These are phyloP conservation scores for Candida yuanshanica DNA, from an alignment of 805 yeast species.

Conservation along the genomic window DNA sequence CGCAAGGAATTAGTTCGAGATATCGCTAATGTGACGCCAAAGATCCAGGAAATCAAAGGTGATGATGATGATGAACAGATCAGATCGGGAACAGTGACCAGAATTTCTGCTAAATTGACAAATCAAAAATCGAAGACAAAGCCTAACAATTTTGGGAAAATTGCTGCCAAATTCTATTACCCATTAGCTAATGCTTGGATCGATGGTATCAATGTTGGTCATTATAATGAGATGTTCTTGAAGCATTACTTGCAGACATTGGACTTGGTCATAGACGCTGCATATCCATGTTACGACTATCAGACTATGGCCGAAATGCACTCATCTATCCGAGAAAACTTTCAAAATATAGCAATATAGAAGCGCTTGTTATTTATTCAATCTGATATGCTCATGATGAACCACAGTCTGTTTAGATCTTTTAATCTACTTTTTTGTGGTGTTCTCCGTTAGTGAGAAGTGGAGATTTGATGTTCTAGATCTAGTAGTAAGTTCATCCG, in stretches of 20 bases:
- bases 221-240: conserved; percentile 44
- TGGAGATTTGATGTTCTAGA: too few relatives aligned
- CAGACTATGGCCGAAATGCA: conserved; percentile 29
- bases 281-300: conserved; percentile 39
- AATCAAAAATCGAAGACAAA: conserved; percentile 7
- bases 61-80: conserved; percentile 2
- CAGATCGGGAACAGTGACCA: conserved; percentile 17
- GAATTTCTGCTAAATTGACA: conserved; percentile 32
- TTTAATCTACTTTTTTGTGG: too few relatives aligned
- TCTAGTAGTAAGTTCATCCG: too few relatives aligned
- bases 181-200: conserved; percentile 52
- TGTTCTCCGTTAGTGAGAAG: too few relatives aligned
- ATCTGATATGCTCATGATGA: too few relatives aligned
- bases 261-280: conserved; percentile 39
- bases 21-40: conserved; percentile 1
- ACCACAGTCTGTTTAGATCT: too few relatives aligned
- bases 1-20: conserved; percentile 13
- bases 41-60: conserved; percentile 14
- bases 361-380: too few relatives aligned
- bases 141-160: conserved; percentile 28
- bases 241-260: conserved; percentile 47
- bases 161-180: conserved; percentile 42
- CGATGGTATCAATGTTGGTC: conserved; percentile 49
- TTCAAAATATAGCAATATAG: conserved; percentile 3
- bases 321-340: conserved; percentile 20